Percentiles rank a stretch among this genome's conserved stretches.
phyloP scores from a whole-genome alignment of 106 monocot species.

The Hemerocallis citrina region DNA sequence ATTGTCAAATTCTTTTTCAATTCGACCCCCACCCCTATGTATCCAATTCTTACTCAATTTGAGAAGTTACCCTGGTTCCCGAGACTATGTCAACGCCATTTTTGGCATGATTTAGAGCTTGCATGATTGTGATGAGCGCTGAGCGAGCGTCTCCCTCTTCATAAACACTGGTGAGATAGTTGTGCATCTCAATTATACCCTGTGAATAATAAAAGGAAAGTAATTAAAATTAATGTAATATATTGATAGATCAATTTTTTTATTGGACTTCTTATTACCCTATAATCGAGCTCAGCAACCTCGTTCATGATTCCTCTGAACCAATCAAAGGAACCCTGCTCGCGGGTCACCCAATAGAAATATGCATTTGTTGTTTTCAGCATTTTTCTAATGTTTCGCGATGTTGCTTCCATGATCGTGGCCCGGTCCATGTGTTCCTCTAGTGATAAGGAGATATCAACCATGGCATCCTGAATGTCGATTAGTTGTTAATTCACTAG shows the following conservation, averaged over 20 bases:
- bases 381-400: constrained; percentile 8
- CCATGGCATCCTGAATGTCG: too few relatives aligned
- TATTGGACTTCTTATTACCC: not conserved
- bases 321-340: constrained; percentile 29
- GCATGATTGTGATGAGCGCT: constrained; percentile 25
- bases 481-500: too few relatives aligned
- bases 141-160: constrained; percentile 40
- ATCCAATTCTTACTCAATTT: not conserved
- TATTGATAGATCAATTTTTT: not conserved
- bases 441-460: constrained; percentile 3
- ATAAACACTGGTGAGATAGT: constrained; percentile 39
- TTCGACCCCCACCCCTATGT: too few relatives aligned
- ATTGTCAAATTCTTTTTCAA: too few relatives aligned
- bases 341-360: constrained; percentile 36
- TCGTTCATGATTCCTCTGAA: constrained; percentile 23
- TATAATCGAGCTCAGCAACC: not conserved
- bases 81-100: constrained; percentile 41
- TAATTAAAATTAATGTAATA: not conserved
- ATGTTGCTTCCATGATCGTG: constrained; percentile 15
- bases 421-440: constrained; percentile 18
- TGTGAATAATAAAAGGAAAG: not conserved
- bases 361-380: constrained; percentile 19
- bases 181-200: constrained; percentile 40
- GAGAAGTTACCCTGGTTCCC: constrained; percentile 10
- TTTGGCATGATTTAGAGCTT: constrained; percentile 35